Evolutionary conservation across 2,329 filamentous ascomycete species (phyloP).

Genomic region (Talaromyces sp.): DNA sequence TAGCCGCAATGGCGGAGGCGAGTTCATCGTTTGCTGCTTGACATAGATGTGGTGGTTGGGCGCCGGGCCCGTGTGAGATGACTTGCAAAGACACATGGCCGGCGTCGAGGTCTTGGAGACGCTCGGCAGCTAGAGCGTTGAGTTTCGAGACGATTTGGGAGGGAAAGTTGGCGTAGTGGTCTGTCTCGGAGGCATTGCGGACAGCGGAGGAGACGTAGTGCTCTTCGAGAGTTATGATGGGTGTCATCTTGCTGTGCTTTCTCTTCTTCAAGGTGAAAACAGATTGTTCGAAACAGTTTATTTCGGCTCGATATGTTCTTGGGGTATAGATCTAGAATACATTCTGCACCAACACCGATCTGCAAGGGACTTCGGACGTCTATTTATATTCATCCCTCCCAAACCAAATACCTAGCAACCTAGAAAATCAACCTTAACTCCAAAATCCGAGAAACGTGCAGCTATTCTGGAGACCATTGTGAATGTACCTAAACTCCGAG

Average conservation of each 20-base stretch:
- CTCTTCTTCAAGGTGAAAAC: neutral
- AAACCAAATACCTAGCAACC: neutral
- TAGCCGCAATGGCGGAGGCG: conserved; percentile 25
- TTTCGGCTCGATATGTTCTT: too few relatives aligned
- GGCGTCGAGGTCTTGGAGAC: conserved; percentile 17
- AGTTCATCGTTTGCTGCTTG: conserved; percentile 33
- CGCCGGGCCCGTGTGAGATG: conserved; percentile 22
- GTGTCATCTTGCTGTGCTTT: conserved; percentile 17
- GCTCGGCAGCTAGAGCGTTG: conserved; percentile 15
- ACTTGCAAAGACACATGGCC: conserved; percentile 19
- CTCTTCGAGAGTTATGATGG: conserved; percentile 24
- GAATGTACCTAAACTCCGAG: neutral
- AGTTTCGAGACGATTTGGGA: conserved; percentile 19
- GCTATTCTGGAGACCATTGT: neutral
- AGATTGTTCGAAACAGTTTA: neutral
- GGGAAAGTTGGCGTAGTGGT: conserved; percentile 20
- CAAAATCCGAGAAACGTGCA: neutral
- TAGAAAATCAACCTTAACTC: neutral
- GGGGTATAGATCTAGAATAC: neutral
- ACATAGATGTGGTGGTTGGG: conserved; percentile 17
- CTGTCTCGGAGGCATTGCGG: conserved; percentile 13
- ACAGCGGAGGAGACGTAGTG: conserved; percentile 21
- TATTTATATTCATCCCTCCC: neutral
- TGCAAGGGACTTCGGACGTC: neutral
- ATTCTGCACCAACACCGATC: neutral